Evolutionary conservation across 164 flowering plant genomes (phyloP), one percentile per base, ranked within the genome.

Genomic region (Dillenia turbinata): DNA sequence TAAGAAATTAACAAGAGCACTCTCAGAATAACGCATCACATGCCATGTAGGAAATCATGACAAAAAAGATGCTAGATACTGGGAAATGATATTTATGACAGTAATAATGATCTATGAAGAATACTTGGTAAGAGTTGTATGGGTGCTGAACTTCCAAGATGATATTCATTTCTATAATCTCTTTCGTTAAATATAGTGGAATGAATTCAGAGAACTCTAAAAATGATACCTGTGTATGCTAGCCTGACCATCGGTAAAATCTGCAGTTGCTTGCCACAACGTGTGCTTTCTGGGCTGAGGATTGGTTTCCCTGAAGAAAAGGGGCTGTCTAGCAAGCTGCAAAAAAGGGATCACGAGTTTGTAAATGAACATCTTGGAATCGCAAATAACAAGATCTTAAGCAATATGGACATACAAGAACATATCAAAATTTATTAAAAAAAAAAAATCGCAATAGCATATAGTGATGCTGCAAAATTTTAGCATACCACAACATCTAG

Each of bases 241-340:
- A 60, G 94, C 92, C 60, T 90, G 87, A 5, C 92, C 94, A 68
- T 78, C 79, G 24, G 96, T 90, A 66, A 90, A 90, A 68, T 90
- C 96, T 55, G 87, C 74, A 9, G 89, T 80, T 12, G 96, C 87
- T 71, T 88, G 96, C 96, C 96, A 90, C 17, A 87, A 71, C 9
- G 96, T 88, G 60, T 90, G 96, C 71, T 90, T 90, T 74, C 94
- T 78, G 7, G 96, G 96, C 70, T 90, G 96, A 44, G 96, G 96
- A 73, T 90, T 86, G 59, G 90, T 90, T 74, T 90, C 96, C 73
- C 84, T 75, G 70, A 81, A 90, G 81, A 90, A 90, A 60, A 84
- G 88, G 9, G 96, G 96, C 66, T 78, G 90, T 63, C 90, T 81
- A 64, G 86, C 80, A 59, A 90, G 76, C 96, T 90, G 73, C 49